phyloP scores from a whole-genome alignment of 306 rosid species.

The Cucumis sativus region Cucumber_9930_V3 NC_026658.2:1661501-1662000 shows the following conservation, averaged over 20 bases:
- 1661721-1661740: not conserved
- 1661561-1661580: slow-evolving; percentile 86
- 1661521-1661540: slow-evolving; percentile 97
- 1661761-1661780: not conserved
- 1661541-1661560: slow-evolving; percentile 89
- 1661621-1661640: slow-evolving; percentile 94
- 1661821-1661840: not conserved
- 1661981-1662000: not conserved
- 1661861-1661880: not conserved
- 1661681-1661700: not conserved
- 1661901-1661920: not conserved
- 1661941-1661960: not conserved
- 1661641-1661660: slow-evolving; percentile 81
- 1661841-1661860: not conserved
- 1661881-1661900: not conserved
- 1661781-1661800: not conserved
- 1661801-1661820: not conserved
- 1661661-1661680: slow-evolving; percentile 80
- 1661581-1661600: slow-evolving; percentile 99
- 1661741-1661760: not conserved
- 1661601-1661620: slow-evolving; percentile 94
- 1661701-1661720: not conserved
- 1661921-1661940: not conserved
- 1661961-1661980: not conserved
- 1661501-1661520: slow-evolving; percentile 34